Percentiles rank a stretch among this genome's conserved stretches.
These are phyloP conservation scores for Fusarium acutatum DNA, from an alignment of 2,329 filamentous ascomycete genomes.

Conservation along the genomic window DNA sequence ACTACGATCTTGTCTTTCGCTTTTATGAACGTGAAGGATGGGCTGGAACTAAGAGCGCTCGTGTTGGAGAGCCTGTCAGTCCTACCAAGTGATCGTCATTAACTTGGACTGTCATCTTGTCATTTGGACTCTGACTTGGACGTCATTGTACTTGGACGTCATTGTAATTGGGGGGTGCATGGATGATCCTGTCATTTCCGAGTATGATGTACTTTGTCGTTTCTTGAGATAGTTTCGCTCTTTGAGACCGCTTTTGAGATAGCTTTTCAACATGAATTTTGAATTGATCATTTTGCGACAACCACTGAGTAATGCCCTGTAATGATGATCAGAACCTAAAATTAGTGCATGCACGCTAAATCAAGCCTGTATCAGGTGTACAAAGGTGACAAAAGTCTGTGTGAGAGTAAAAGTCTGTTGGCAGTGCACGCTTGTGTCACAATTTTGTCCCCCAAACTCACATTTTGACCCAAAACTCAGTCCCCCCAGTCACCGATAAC, in stretches of 20 bases:
- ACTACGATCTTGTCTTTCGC: slow-evolving; percentile 95
- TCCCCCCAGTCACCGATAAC: slow-evolving; percentile 6
- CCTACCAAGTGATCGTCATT: slow-evolving; percentile 37
- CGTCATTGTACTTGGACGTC: not conserved
- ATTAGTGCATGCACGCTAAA: not conserved
- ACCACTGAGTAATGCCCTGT: not conserved
- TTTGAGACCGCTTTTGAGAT: not conserved
- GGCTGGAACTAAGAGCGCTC: slow-evolving; percentile 60
- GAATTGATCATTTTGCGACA: not conserved
- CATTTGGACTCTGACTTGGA: not conserved
- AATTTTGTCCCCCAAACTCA: not conserved
- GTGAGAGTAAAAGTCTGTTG: accelerated
- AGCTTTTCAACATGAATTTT: not conserved
- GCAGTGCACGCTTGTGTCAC: not conserved
- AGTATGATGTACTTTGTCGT: not conserved
- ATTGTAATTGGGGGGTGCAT: not conserved
- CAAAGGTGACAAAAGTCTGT: not conserved
- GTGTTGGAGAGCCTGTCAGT: slow-evolving; percentile 60
- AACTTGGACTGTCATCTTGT: not conserved
- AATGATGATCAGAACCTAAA: not conserved
- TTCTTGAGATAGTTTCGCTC: not conserved
- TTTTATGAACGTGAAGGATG: slow-evolving; percentile 94
- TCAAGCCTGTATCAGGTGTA: not conserved
- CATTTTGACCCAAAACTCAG: not conserved
- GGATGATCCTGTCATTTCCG: not conserved